Evolutionary conservation across 257 asterid genomes (phyloP).

Genomic region (Capsicum chinense): DNA sequence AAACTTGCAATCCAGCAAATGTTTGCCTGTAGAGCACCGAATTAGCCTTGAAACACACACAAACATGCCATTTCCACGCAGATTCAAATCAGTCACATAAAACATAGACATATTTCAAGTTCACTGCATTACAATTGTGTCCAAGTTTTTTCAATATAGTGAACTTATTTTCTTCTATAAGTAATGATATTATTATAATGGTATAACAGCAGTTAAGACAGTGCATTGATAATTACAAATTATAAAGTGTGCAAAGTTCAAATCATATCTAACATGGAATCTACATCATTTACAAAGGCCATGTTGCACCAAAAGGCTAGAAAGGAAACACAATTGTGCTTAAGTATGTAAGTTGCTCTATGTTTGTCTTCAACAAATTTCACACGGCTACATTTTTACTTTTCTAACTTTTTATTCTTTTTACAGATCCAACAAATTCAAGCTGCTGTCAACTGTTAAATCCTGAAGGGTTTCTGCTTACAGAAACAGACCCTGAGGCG

Average conservation of each 20-base stretch:
- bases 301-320: neutral
- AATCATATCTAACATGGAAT: neutral
- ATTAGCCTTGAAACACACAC: constrained; percentile 13
- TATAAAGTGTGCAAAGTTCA: neutral
- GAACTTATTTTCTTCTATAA: neutral
- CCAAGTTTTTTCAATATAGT: neutral
- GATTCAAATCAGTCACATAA: neutral
- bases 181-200: neutral
- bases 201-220: neutral
- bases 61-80: neutral
- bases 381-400: neutral
- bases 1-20: neutral
- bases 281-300: neutral
- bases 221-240: neutral
- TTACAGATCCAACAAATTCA: constrained; percentile 5
- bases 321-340: neutral
- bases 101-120: neutral
- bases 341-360: neutral
- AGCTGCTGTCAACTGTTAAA: neutral
- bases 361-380: neutral
- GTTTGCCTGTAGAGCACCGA: neutral
- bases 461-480: neutral
- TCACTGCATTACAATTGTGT: neutral
- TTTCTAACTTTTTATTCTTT: constrained; percentile 11
- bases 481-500: neutral